A percentile compares a stretch with the other conserved stretches of the same genome.
These are phyloP conservation scores for Eimeria praecox DNA, from an alignment of 169 alveolate species.

Conservation along the genomic window DNA sequence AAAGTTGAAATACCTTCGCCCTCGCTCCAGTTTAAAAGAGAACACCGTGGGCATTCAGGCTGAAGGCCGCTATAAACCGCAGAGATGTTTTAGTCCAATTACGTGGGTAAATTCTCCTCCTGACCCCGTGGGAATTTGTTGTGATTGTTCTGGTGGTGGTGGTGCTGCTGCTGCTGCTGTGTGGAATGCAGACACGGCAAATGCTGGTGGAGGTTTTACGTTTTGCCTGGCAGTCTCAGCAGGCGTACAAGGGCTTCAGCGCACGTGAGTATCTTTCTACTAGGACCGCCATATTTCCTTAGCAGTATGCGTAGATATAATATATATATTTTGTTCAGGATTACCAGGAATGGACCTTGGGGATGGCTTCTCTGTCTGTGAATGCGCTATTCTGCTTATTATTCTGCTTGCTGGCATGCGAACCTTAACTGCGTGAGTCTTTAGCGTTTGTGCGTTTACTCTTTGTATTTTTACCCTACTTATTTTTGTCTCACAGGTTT, in stretches of 20 bases:
- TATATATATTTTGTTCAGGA: too few relatives aligned
- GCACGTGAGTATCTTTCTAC: background rate
- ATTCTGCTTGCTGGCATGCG: too few relatives aligned
- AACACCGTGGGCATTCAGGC: background rate
- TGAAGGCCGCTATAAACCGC: background rate
- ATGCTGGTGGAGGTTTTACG: slow-evolving; percentile 2
- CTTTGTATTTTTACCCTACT: too few relatives aligned
- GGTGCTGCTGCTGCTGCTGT: background rate
- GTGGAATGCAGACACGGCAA: background rate
- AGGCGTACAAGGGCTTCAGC: background rate
- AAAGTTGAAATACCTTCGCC: background rate
- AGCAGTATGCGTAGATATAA: background rate
- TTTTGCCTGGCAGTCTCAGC: background rate
- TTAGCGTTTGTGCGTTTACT: too few relatives aligned
- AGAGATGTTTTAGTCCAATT: background rate
- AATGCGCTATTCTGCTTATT: too few relatives aligned
- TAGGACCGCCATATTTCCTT: background rate
- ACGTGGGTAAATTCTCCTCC: background rate
- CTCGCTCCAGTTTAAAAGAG: background rate
- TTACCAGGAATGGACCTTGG: too few relatives aligned
- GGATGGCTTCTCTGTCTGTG: background rate
- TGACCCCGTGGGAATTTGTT: background rate
- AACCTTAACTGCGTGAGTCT: too few relatives aligned
- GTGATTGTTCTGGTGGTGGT: background rate
- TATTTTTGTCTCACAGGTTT: background rate